A percentile compares a stretch with the other conserved stretches of the same genome.
Evolutionary conservation across 352 stramenopile genomes (phyloP).

Genomic region (Chrysophaeum taylorii): DNA sequence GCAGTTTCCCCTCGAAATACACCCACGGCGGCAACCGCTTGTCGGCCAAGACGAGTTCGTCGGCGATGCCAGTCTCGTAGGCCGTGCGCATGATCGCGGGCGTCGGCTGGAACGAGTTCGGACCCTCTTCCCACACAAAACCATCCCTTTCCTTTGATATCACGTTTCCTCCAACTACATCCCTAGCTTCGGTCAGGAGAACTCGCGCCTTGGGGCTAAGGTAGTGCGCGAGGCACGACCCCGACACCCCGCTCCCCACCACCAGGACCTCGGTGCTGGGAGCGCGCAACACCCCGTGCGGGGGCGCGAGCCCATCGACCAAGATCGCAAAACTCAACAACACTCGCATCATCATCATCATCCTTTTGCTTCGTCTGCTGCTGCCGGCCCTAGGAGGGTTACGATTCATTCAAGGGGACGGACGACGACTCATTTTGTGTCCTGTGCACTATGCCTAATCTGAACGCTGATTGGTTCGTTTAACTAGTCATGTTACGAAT

Average conservation of each 20-base stretch:
- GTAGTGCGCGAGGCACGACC: slow-evolving; percentile 59
- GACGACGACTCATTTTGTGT: too few species aligned
- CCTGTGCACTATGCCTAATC: too few species aligned
- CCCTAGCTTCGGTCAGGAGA: slow-evolving; percentile 48
- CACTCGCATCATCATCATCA: too few species aligned
- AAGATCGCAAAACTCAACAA: too few species aligned
- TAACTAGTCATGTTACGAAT: too few species aligned
- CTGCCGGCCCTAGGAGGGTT: too few species aligned
- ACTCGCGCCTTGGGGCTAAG: slow-evolving; percentile 45
- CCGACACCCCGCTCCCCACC: slow-evolving; percentile 55
- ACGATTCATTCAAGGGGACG: too few species aligned
- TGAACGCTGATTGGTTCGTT: too few species aligned
- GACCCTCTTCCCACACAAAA: slow-evolving; percentile 62
- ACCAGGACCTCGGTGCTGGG: slow-evolving; percentile 53
- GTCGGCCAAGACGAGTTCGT: slow-evolving; percentile 52
- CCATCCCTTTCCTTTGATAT: slow-evolving; percentile 41
- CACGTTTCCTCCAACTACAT: slow-evolving; percentile 61
- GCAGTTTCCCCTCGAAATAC: slow-evolving; percentile 49
- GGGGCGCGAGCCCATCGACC: too few species aligned
- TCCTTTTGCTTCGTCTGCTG: too few species aligned
- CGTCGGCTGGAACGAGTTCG: slow-evolving; percentile 61
- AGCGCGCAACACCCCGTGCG: too few species aligned
- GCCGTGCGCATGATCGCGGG: slow-evolving; percentile 57
- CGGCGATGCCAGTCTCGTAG: slow-evolving; percentile 53
- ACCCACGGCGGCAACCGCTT: slow-evolving; percentile 50